Evolutionary conservation across 108 stramenopile species (phyloP).

Genomic region (Parmales sp.): DNA sequence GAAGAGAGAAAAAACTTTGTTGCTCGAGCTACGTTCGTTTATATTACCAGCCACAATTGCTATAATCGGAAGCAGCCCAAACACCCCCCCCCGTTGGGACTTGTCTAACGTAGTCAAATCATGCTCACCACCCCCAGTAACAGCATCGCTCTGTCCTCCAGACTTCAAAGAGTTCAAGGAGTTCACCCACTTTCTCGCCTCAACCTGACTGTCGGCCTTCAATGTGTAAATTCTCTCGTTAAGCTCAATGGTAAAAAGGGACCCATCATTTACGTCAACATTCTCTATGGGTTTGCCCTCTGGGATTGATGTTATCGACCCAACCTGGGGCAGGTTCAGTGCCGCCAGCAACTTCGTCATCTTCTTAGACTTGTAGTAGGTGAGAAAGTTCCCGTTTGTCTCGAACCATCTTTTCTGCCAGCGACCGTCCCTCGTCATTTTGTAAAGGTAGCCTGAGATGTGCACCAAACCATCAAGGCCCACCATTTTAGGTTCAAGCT

Average conservation of each 20-base stretch:
- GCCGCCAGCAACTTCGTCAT: constrained; percentile 58
- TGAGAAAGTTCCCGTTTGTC: constrained; percentile 81
- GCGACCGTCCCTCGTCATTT: constrained; percentile 84
- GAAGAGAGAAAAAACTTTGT: too few species aligned
- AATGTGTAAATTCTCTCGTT: constrained; percentile 36
- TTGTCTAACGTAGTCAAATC: too few species aligned
- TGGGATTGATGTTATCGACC: neutral
- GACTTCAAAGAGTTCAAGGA: neutral
- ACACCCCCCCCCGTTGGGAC: too few species aligned
- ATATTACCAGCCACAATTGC: too few species aligned
- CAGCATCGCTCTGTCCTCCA: neutral
- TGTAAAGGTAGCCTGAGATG: constrained; percentile 81
- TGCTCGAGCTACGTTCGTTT: too few species aligned
- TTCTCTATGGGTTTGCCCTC: neutral
- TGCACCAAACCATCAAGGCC: too few species aligned
- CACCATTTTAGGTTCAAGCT: too few species aligned
- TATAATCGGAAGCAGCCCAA: too few species aligned
- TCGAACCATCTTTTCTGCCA: constrained; percentile 98
- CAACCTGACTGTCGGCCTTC: constrained; percentile 19
- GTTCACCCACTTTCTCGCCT: neutral
- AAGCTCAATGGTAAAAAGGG: constrained; percentile 38
- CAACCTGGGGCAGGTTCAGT: constrained; percentile 29
- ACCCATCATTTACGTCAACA: constrained; percentile 17
- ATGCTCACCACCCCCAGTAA: neutral
- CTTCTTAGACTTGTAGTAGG: constrained; percentile 92